These are phyloP conservation scores for Escovopsis weberi DNA, from an alignment of 2,329 filamentous ascomycete species.

Conservation along the genomic window DNA sequence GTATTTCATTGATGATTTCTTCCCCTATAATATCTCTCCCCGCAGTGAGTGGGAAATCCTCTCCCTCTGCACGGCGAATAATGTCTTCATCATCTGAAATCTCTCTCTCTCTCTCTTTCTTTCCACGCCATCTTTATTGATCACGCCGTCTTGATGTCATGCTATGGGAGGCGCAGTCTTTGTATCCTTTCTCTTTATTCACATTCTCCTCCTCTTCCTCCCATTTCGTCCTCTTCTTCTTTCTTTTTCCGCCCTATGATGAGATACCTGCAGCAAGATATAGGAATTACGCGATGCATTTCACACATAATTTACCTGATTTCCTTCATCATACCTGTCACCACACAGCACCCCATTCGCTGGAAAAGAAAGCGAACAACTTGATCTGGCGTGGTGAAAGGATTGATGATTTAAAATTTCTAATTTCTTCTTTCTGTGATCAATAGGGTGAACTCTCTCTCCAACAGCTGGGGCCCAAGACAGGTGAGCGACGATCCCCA, in stretches of 20 bases:
- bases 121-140: slow-evolving; percentile 6
- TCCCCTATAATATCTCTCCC: slow-evolving; percentile 9
- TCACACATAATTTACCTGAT: too few species aligned
- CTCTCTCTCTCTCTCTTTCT: slow-evolving; percentile 9
- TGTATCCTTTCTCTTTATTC: slow-evolving; percentile 12
- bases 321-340: too few species aligned
- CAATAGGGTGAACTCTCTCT: slow-evolving; percentile 21
- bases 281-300: too few species aligned
- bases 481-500: slow-evolving; percentile 28
- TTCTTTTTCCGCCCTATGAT: slow-evolving; percentile 9
- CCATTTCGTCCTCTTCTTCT: not conserved
- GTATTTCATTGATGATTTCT: slow-evolving; percentile 56
- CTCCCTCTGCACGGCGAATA: slow-evolving; percentile 12
- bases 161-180: slow-evolving; percentile 10
- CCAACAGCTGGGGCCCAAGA: slow-evolving; percentile 20
- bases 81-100: slow-evolving; percentile 11
- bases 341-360: too few species aligned
- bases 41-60: slow-evolving; percentile 9
- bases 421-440: slow-evolving; percentile 3
- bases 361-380: too few species aligned
- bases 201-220: not conserved
- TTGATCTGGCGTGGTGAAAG: too few species aligned
- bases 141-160: slow-evolving; percentile 9
- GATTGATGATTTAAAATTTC: too few species aligned
- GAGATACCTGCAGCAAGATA: too few species aligned